These are phyloP conservation scores for Dothistroma septosporum DNA, from an alignment of 2,329 filamentous ascomycete species.

Conservation along the genomic window DNA sequence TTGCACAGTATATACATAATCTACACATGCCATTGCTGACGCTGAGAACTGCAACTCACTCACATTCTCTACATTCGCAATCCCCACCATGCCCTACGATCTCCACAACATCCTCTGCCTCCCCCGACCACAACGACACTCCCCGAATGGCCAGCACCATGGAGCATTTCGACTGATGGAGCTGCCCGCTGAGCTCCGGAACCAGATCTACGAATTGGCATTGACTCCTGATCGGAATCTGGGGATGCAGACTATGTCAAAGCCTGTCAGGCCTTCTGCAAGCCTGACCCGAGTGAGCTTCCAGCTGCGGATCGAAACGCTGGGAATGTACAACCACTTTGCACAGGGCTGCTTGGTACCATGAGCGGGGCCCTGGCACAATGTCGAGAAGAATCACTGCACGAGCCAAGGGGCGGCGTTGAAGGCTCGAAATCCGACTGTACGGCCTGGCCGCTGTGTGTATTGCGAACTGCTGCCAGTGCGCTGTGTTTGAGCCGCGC, in stretches of 20 bases:
- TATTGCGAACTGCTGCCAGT: neutral
- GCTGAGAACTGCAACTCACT: neutral
- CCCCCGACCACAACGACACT: conserved; percentile 3
- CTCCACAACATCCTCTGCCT: conserved; percentile 6
- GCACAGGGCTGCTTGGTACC: neutral
- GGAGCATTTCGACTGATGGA: conserved; percentile 1
- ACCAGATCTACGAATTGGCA: neutral
- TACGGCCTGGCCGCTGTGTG: neutral
- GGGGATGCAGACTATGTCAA: neutral
- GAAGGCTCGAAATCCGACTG: neutral
- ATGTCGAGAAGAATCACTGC: neutral
- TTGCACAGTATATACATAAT: neutral
- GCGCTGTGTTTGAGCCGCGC: too few relatives aligned
- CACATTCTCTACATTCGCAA: neutral
- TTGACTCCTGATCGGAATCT: neutral
- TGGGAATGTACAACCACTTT: neutral
- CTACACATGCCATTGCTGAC: neutral
- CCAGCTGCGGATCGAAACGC: neutral
- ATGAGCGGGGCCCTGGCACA: neutral
- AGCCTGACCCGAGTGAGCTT: neutral
- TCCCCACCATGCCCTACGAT: neutral
- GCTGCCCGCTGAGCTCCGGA: neutral
- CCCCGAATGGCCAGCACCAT: neutral
- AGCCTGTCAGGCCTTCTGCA: conserved; percentile 1
- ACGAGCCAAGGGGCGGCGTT: neutral